These are phyloP conservation scores for Leccinum subspadiceum DNA, from an alignment of 1,284 basidiomycete species.

Conservation along the genomic window DNA sequence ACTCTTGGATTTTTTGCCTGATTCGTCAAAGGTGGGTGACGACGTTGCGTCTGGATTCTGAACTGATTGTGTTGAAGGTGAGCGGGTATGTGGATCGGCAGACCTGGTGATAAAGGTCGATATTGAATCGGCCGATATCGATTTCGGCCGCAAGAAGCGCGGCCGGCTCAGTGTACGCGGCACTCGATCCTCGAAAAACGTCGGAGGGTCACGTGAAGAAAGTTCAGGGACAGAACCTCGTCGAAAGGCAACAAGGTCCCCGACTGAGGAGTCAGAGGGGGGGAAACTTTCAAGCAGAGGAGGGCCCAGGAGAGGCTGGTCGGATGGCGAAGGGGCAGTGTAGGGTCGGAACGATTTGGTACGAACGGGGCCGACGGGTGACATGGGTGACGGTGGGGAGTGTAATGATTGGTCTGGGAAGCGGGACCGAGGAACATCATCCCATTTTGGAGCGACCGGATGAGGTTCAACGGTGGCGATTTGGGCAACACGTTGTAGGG, in stretches of 20 bases:
- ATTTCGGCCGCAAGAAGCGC: conserved; percentile 32
- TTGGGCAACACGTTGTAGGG: conserved; percentile 30
- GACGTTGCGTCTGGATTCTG: conserved; percentile 8
- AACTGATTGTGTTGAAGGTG: conserved; percentile 4
- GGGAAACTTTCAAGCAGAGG: conserved; percentile 1
- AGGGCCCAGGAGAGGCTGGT: conserved; percentile 2
- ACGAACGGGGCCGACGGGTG: conserved; percentile 11
- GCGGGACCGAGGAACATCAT: conserved; percentile 9
- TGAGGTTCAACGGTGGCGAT: conserved; percentile 16
- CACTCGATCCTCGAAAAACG: conserved; percentile 20
- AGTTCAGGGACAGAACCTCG: conserved; percentile 34
- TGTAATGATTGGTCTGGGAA: conserved; percentile 1
- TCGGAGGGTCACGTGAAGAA: conserved; percentile 9
- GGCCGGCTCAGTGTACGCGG: conserved; percentile 17
- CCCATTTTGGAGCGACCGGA: conserved; percentile 18
- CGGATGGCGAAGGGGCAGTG: conserved; percentile 11
- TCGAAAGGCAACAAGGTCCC: conserved; percentile 17
- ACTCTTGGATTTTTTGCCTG: conserved; percentile 27
- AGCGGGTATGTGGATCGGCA: conserved; percentile 9
- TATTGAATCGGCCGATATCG: conserved; percentile 32
- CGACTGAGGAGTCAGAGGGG: conserved; percentile 2
- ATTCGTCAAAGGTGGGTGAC: conserved; percentile 18
- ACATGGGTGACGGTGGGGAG: conserved; percentile 25
- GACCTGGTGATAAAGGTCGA: conserved; percentile 22
- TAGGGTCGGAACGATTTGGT: conserved; percentile 15